Percentiles rank a stretch among this genome's conserved stretches.
Evolutionary conservation across 441 rosid species (phyloP).

Genomic region (Macaranga tanarius): DNA sequence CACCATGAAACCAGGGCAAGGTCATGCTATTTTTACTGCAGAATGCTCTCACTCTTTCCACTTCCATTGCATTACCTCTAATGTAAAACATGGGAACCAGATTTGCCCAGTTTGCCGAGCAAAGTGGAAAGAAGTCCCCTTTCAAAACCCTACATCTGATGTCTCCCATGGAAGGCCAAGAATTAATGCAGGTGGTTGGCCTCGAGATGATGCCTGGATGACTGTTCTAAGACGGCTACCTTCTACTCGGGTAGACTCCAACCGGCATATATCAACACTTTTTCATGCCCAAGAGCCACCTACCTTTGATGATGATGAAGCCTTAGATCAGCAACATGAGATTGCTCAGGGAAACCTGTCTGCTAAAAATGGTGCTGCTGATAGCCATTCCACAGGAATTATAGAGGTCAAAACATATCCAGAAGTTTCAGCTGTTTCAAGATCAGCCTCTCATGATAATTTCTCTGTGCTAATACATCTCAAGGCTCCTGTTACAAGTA

Average conservation of each 20-base stretch:
- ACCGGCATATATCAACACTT: constrained; percentile 44
- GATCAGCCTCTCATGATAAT: constrained; percentile 44
- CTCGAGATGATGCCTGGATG: constrained; percentile 51
- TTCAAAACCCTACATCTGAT: constrained; percentile 45
- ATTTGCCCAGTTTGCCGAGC: constrained; percentile 82
- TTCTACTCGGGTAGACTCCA: constrained; percentile 48
- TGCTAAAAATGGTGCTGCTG: constrained; percentile 13
- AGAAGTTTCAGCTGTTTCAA: constrained; percentile 64
- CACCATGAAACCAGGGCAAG: constrained; percentile 70
- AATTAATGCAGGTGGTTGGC: constrained; percentile 39
- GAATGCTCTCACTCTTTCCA: constrained; percentile 91
- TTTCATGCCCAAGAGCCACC: constrained; percentile 63
- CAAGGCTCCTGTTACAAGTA: constrained; percentile 52
- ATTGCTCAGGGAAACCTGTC: constrained; percentile 33
- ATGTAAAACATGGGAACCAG: constrained; percentile 81
- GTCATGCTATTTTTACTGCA: constrained; percentile 85
- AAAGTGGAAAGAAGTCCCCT: constrained; percentile 83
- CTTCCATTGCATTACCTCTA: constrained; percentile 81
- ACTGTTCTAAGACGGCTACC: constrained; percentile 53
- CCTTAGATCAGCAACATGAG: constrained; percentile 46
- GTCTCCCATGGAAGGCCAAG: constrained; percentile 30
- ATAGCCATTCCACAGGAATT: constrained; percentile 28
- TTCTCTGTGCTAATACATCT: constrained; percentile 74
- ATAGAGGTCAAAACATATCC: constrained; percentile 61
- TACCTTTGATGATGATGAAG: constrained; percentile 69